These are phyloP conservation scores for Alectoria sarmentosa DNA, from an alignment of 495 filamentous ascomycete genomes.

Conservation along the genomic window DNA sequence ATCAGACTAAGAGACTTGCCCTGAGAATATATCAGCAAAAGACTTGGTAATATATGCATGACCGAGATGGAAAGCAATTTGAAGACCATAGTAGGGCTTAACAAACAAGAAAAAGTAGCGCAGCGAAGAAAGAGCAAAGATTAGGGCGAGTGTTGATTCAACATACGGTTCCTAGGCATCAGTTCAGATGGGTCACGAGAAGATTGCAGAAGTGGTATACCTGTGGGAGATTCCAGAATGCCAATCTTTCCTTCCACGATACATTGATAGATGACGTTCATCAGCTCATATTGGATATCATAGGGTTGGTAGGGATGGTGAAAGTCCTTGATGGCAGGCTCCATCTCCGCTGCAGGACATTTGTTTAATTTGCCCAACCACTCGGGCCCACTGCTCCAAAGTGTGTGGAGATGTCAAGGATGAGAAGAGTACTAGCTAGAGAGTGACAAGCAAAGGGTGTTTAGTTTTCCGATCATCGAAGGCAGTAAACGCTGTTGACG, in stretches of 20 bases:
- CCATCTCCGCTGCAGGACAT: constrained; percentile 4
- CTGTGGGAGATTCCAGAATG: constrained; percentile 92
- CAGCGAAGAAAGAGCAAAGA: constrained; percentile 15
- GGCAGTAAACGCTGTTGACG: constrained; percentile 3
- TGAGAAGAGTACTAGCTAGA: background rate
- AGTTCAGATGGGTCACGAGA: constrained; percentile 4
- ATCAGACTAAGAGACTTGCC: constrained; percentile 98
- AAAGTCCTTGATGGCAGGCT: constrained; percentile 45
- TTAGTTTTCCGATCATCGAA: background rate
- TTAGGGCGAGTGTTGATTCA: constrained; percentile 9
- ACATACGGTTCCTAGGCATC: constrained; percentile 43
- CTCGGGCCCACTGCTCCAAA: background rate
- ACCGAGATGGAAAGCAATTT: background rate
- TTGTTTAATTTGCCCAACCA: no score
- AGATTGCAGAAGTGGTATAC: constrained; percentile 30
- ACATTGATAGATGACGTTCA: constrained; percentile 77
- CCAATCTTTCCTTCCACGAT: constrained; percentile 75
- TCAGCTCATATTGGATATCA: constrained; percentile 82
- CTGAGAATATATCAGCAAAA: constrained; percentile 33
- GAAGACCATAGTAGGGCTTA: constrained; percentile 2
- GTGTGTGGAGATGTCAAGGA: background rate
- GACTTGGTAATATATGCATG: background rate
- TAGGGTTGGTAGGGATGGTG: constrained; percentile 93
- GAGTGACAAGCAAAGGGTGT: background rate
- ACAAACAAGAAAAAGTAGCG: background rate